These are phyloP conservation scores for Hemisphaericaspora xylanilytica DNA, from an alignment of 1,139 yeast species.

Conservation along the genomic window DNA sequence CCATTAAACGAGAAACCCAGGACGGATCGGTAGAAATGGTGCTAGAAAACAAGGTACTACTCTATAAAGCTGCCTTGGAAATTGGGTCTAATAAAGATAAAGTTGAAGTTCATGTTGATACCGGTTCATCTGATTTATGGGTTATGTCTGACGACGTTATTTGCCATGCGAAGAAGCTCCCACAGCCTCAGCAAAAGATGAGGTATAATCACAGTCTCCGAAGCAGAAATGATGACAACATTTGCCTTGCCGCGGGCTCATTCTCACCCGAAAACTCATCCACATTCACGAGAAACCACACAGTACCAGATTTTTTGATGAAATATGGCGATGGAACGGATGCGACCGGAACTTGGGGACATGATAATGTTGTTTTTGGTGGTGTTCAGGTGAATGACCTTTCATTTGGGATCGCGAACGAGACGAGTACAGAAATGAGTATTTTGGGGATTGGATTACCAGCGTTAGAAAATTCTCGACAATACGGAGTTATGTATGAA, in stretches of 20 bases:
- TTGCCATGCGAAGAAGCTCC: conserved; percentile 5
- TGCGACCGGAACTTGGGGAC: background rate
- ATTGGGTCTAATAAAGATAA: conserved; percentile 23
- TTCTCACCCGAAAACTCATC: background rate
- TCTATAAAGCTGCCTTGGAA: conserved; percentile 6
- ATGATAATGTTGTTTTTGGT: background rate
- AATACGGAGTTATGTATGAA: conserved; percentile 13
- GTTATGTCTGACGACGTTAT: conserved; percentile 10
- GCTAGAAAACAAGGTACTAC: background rate
- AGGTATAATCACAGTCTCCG: background rate
- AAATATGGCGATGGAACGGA: background rate
- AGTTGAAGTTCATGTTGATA: conserved; percentile 23
- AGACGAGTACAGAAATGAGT: conserved; percentile 24
- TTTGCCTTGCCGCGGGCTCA: conserved; percentile 7
- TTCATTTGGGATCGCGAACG: conserved; percentile 47
- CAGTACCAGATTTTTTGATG: background rate
- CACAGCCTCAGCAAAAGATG: no score
- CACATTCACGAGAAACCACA: conserved; percentile 19
- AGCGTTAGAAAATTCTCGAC: conserved; percentile 16
- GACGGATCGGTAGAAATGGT: conserved; percentile 25
- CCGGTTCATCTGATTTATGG: conserved; percentile 33
- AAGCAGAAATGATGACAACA: conserved; percentile 10
- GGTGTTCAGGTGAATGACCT: conserved; percentile 33
- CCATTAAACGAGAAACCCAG: conserved; percentile 31
- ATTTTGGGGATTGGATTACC: conserved; percentile 47